Evolutionary conservation across 1,284 basidiomycete species (phyloP), one percentile per base, ranked within the genome.

Genomic region (Rhodotorula glutinis): DNA sequence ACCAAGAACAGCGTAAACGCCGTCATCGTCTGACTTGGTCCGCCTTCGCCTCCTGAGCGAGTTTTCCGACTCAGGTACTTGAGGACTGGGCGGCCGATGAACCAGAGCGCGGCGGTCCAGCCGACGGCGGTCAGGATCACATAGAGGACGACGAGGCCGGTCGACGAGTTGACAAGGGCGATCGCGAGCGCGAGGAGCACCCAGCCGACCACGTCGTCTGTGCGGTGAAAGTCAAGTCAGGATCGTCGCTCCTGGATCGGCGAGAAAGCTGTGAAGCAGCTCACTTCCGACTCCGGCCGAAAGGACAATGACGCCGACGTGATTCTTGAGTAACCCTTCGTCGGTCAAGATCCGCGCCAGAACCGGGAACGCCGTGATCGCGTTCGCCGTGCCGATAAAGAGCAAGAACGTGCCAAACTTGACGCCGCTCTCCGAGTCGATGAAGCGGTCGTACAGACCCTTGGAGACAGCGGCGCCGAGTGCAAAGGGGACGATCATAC

Each of bases 291-390:
- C 92, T 56, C 95, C 93, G 0, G 95, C 95, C 1, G 90, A 90
- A 7, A 98, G 85, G 7, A 91, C 92, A 40, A 96, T 88, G 63
- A 95, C 88, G 14, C 95, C 96, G 53, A 98, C 93, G 1, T 88
- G 90, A 11, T 92, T 96, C 70, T 95, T 90, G 63, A 98, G 84
- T 2, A 99, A 83, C 79, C 84, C 82, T 52, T 82, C 81, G 63
- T 83, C 82, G 21, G 88, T 88, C 57, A 92, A 81, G 73, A 92
- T 91, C 57, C 95, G 88, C 78, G 94, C 97, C 7, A 98, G 84
- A 7, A 98, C 94, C 0, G 84, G 80, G 60, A 81, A 81, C 29
- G 53, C 47, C 25, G 53, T 33, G 46, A 62, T 68, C 51, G 46
- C 68, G 66, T 66, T 75, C 29, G 75, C 80, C 23, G 95, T 91